These are phyloP conservation scores for Hylodesmum podocarpum DNA, from an alignment of 306 rosid species.

Conservation along the genomic window DNA sequence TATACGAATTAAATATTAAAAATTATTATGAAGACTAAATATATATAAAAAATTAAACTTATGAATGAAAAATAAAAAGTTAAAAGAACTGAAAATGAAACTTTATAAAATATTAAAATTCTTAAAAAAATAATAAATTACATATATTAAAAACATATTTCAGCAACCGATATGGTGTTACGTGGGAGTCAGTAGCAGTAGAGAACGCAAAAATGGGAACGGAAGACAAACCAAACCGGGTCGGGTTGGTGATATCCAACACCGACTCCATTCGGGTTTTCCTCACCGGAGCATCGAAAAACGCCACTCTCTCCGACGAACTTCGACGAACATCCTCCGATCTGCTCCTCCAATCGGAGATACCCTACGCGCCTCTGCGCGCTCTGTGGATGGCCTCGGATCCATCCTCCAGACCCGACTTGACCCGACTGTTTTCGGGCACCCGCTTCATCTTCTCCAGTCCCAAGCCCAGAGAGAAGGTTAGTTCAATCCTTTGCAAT, in stretches of 20 bases:
- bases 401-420: slow-evolving; percentile 46
- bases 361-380: slow-evolving; percentile 59
- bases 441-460: slow-evolving; percentile 53
- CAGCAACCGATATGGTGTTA: no score
- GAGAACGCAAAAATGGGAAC: slow-evolving; percentile 16
- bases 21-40: no score
- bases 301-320: slow-evolving; percentile 49
- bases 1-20: no score
- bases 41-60: no score
- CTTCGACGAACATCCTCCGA: slow-evolving; percentile 59
- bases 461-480: slow-evolving; percentile 89
- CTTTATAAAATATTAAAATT: no score
- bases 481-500: slow-evolving; percentile 10
- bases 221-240: slow-evolving; percentile 20
- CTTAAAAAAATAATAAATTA: no score
- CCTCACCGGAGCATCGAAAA: slow-evolving; percentile 54
- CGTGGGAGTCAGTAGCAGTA: background rate
- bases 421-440: slow-evolving; percentile 54
- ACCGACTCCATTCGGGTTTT: slow-evolving; percentile 51
- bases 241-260: slow-evolving; percentile 55
- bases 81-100: no score
- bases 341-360: slow-evolving; percentile 41
- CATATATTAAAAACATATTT: no score
- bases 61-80: no score
- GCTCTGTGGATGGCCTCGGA: slow-evolving; percentile 58